These are phyloP conservation scores for Penicillium polonicum DNA, from an alignment of 2,329 filamentous ascomycete species.

Conservation along the genomic window DNA sequence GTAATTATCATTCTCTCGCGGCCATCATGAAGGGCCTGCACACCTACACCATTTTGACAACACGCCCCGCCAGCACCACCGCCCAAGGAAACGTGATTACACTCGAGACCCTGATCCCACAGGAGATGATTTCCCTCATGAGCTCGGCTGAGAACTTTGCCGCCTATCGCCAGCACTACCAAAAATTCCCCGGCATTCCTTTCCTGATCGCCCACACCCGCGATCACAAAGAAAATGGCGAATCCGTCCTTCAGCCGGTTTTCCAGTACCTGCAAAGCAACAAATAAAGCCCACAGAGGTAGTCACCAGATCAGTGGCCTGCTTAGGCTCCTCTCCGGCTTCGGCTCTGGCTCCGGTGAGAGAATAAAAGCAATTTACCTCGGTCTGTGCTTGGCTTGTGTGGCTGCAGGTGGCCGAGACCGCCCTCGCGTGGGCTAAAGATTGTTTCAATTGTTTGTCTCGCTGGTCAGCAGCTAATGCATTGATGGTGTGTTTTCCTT, in stretches of 20 bases:
- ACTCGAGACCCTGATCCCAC: slow-evolving; percentile 26
- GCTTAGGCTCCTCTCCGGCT: background rate
- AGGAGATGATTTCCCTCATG: slow-evolving; percentile 27
- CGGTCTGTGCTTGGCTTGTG: slow-evolving; percentile 12
- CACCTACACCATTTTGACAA: slow-evolving; percentile 31
- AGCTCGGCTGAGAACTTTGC: slow-evolving; percentile 36
- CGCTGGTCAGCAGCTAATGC: background rate
- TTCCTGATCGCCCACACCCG: slow-evolving; percentile 41
- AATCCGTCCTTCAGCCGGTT: slow-evolving; percentile 28
- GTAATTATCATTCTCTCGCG: slow-evolving; percentile 41
- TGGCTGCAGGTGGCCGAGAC: slow-evolving; percentile 16
- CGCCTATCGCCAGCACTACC: slow-evolving; percentile 37
- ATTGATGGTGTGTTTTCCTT: slow-evolving; percentile 4
- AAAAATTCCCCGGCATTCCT: slow-evolving; percentile 36
- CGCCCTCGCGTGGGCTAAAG: background rate
- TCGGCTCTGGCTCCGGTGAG: slow-evolving; percentile 3
- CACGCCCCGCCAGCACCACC: slow-evolving; percentile 17
- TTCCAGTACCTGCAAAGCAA: slow-evolving; percentile 26
- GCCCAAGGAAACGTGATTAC: slow-evolving; percentile 19
- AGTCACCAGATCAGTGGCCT: slow-evolving; percentile 3
- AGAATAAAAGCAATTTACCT: slow-evolving; percentile 1
- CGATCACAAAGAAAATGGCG: slow-evolving; percentile 33
- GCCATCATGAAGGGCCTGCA: slow-evolving; percentile 40
- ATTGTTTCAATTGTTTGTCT: slow-evolving; percentile 7
- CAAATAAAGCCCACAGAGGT: background rate